A percentile compares a stretch with the other conserved stretches of the same genome.
These are phyloP conservation scores for Endocarpon pusillum DNA, from an alignment of 495 filamentous ascomycete species.

Conservation along the genomic window DNA sequence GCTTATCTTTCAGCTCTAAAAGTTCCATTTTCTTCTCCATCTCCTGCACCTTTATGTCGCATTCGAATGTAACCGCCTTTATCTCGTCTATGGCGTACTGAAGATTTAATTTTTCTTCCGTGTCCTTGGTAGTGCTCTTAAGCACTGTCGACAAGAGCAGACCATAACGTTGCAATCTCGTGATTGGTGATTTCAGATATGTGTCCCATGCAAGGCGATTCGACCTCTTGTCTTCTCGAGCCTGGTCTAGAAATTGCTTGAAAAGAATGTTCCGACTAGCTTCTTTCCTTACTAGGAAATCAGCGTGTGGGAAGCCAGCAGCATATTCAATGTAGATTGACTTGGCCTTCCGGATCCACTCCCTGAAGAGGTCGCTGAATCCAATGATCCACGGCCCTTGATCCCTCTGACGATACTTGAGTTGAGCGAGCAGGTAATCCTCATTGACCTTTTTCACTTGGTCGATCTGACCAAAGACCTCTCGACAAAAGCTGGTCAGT, in stretches of 20 bases:
- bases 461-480: slow-evolving; percentile 85
- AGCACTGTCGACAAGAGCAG: slow-evolving; percentile 69
- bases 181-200: slow-evolving; percentile 86
- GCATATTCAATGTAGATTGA: slow-evolving; percentile 83
- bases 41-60: slow-evolving; percentile 86
- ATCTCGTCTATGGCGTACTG: slow-evolving; percentile 86
- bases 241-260: slow-evolving; percentile 65
- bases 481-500: slow-evolving; percentile 56
- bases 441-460: slow-evolving; percentile 82
- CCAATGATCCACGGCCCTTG: slow-evolving; percentile 89
- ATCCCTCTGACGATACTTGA: slow-evolving; percentile 94
- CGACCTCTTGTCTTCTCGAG: slow-evolving; percentile 61
- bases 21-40: slow-evolving; percentile 83
- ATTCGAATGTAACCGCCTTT: slow-evolving; percentile 77
- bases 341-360: slow-evolving; percentile 95
- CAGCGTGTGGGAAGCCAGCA: slow-evolving; percentile 68
- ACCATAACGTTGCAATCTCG: slow-evolving; percentile 77
- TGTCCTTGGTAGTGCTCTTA: slow-evolving; percentile 66
- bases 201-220: slow-evolving; percentile 85
- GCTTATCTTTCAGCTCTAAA: slow-evolving; percentile 62
- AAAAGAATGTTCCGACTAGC: slow-evolving; percentile 72
- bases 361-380: slow-evolving; percentile 93
- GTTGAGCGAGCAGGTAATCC: slow-evolving; percentile 80
- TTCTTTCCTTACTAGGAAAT: slow-evolving; percentile 70
- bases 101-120: slow-evolving; percentile 80